Base-by-base conservation (phyloP, 1,284 basidiomycete genomes). In the Acaromyces ingoldii region DNA sequence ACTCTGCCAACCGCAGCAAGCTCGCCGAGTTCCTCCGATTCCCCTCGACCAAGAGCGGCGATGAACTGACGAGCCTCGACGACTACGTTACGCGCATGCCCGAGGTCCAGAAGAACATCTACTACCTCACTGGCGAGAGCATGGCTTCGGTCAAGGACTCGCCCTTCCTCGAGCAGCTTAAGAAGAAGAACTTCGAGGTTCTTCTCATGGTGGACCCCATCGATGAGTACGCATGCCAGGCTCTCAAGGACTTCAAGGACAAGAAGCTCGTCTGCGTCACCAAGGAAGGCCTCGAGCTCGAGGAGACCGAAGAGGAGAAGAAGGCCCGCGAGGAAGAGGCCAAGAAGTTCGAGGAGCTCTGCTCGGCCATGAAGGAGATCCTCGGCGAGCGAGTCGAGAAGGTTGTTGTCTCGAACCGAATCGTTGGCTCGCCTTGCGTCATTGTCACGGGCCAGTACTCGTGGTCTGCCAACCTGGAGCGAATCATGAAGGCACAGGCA, bases 61-160 rank as follows among this genome's bases (percentile, higher is more conserved):
- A 98, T 67, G 95, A 98, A 82, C 82, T 84, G 80, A 89, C 86
- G 58, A 93, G 91, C 42, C 84, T 99, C 76, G 96, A 97, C 89
- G 92, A 98, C 82, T 98, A 98, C 83, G 93, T 97, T 77, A 97
- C 92, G 56, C 92, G 93, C 74, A 97, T 96, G 92, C 93, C 93
- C 63, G 91, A 97, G 82, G 84, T 91, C 67, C 93, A 98, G 80
- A 97, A 97, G 81, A 91, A 91, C 74, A 97, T 97, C 84, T 97
- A 93, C 83, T 76, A 74, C 69, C 87, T 98, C 71, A 98, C 93
- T 57, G 93, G 95, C 78, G 95, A 98, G 82, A 93, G 91, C 10
- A 87, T 98, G 55, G 85, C 85, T 58, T 84, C 91, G 54, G 85
- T 89, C 73, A 85, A 83, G 74, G 91, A 97, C 80, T 97, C 93